A percentile compares a stretch with the other conserved stretches of the same genome.
Evolutionary conservation across 2,329 filamentous ascomycete genomes (phyloP).

Genomic region (Pseudocercospora fuligena): DNA sequence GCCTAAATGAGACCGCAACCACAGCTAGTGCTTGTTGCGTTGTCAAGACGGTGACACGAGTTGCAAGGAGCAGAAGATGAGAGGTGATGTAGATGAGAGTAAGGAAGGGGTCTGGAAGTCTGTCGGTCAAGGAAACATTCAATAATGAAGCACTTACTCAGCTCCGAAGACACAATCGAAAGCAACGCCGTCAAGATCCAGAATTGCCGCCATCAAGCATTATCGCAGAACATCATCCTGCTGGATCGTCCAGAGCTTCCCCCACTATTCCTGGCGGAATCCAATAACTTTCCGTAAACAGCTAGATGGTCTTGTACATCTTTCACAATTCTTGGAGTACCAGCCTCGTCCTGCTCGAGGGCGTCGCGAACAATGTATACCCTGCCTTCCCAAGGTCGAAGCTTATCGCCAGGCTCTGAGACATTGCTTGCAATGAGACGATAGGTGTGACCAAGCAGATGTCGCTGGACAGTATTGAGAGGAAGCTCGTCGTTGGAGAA

Average conservation of each 20-base stretch:
- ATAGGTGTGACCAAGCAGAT: slow-evolving; percentile 30
- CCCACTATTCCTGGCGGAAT: not conserved
- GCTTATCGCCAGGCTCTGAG: slow-evolving; percentile 27
- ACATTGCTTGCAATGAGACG: slow-evolving; percentile 53
- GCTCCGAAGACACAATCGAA: no score
- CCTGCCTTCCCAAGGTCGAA: slow-evolving; percentile 45
- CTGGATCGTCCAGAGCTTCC: not conserved
- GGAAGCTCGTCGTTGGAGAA: slow-evolving; percentile 40
- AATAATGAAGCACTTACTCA: not conserved
- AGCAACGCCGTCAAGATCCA: not conserved
- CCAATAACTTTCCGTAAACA: not conserved
- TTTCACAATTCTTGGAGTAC: slow-evolving; percentile 12
- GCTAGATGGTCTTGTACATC: slow-evolving; percentile 20
- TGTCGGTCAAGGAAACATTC: not conserved
- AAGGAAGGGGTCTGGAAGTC: not conserved
- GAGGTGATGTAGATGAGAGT: no score
- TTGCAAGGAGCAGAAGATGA: no score
- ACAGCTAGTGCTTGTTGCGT: no score
- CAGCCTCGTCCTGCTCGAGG: slow-evolving; percentile 7
- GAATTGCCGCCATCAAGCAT: not conserved
- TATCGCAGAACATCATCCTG: slow-evolving; percentile 1
- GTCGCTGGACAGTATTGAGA: slow-evolving; percentile 31
- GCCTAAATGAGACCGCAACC: no score
- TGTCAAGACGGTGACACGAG: no score
- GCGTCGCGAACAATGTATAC: slow-evolving; percentile 40